These are phyloP conservation scores for Eutypa lata DNA, from an alignment of 2,329 filamentous ascomycete genomes.

Conservation along the genomic window DNA sequence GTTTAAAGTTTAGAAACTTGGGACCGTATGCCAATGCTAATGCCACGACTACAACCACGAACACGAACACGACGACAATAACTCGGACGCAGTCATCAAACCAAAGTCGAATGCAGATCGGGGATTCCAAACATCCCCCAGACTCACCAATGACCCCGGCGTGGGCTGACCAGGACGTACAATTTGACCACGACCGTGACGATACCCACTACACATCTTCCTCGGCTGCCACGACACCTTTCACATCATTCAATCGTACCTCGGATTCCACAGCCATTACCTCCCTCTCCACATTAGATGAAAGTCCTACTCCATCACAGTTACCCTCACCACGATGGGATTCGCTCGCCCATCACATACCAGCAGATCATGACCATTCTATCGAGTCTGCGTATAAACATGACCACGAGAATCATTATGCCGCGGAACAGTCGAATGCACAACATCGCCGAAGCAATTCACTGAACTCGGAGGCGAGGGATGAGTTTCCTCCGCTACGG, in stretches of 20 bases:
- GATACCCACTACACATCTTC: not conserved
- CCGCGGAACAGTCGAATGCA: not conserved
- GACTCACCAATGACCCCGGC: not conserved
- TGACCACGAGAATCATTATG: not conserved
- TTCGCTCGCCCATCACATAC: not conserved
- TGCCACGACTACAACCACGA: too few species aligned
- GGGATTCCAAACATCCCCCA: not conserved
- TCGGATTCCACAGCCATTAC: not conserved
- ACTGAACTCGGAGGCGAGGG: not conserved
- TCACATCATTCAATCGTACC: not conserved
- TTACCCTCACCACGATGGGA: not conserved
- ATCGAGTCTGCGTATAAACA: not conserved
- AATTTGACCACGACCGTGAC: not conserved
- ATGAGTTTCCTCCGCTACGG: constrained; percentile 16
- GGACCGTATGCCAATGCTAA: not conserved
- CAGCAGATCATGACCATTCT: not conserved
- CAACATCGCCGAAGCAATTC: not conserved
- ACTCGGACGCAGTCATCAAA: not conserved
- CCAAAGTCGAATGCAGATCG: not conserved
- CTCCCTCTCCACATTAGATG: not conserved
- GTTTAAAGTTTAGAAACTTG: not conserved
- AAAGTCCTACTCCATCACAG: not conserved
- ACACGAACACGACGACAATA: not conserved
- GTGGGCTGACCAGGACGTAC: not conserved
- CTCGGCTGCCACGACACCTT: not conserved